Conservation (phyloP, 768 basidiomycete species). For the Piloderma croceum region DNA sequence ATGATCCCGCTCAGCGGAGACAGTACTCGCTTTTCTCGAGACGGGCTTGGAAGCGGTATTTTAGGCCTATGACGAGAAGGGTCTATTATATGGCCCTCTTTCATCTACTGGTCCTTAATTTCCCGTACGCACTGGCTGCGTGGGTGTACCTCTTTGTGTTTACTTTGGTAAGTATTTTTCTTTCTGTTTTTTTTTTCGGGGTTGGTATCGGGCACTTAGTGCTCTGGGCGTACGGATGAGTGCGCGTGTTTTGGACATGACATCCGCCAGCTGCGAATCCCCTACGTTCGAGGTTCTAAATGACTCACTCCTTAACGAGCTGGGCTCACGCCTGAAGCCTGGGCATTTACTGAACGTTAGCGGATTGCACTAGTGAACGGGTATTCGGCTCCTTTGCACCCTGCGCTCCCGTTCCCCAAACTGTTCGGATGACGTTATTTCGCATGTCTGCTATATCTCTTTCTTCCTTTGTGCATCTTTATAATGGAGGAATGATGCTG, state of each 20-base stretch:
- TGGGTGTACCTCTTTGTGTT: conserved; percentile 78
- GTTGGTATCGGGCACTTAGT: neutral
- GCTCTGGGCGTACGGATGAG: too few species aligned
- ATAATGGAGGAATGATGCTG: neutral
- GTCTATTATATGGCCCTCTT: conserved; percentile 64
- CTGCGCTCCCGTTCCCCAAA: too few species aligned
- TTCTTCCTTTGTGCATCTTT: neutral
- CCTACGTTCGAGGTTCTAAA: too few species aligned
- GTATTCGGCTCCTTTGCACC: too few species aligned
- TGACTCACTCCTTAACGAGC: too few species aligned
- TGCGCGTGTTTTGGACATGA: too few species aligned
- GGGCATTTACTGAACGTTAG: too few species aligned
- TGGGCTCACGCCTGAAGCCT: too few species aligned
- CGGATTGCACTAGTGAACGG: too few species aligned
- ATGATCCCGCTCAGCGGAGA: conserved; percentile 1
- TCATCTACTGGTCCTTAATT: conserved; percentile 69
- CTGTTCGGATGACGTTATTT: too few species aligned
- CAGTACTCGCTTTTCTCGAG: conserved; percentile 20
- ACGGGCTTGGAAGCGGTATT: conserved; percentile 51
- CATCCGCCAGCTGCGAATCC: too few species aligned
- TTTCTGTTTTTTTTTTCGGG: neutral
- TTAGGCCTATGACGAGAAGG: conserved; percentile 48
- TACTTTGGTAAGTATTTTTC: conserved; percentile 56
- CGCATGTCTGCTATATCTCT: conserved; percentile 12
- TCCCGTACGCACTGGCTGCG: conserved; percentile 72